A percentile compares a stretch with the other conserved stretches of the same genome.
Evolutionary conservation across 371 early-diverging fungal species (phyloP).

Genomic region (Coemansia sp.): DNA sequence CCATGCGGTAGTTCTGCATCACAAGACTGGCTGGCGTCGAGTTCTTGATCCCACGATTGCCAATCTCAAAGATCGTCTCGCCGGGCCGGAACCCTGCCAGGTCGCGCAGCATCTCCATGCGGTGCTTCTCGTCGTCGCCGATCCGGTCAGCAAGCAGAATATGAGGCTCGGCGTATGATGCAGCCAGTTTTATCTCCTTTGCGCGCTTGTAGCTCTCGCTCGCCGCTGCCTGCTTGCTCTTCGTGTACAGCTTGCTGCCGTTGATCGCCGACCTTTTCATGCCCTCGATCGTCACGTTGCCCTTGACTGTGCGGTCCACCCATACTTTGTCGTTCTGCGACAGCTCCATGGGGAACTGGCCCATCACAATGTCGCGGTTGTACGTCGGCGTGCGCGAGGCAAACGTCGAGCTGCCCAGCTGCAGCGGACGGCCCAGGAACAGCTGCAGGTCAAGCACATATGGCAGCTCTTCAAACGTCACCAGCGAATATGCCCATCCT

Average conservation of each 20-base stretch:
- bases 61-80: slow-evolving; percentile 94
- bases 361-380: slow-evolving; percentile 80
- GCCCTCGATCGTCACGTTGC: slow-evolving; percentile 65
- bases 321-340: slow-evolving; percentile 74
- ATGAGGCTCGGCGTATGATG: slow-evolving; percentile 68
- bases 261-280: slow-evolving; percentile 71
- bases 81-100: slow-evolving; percentile 80
- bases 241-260: slow-evolving; percentile 82
- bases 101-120: slow-evolving; percentile 66
- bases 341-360: slow-evolving; percentile 69
- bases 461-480: slow-evolving; percentile 88
- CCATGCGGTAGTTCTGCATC: slow-evolving; percentile 77
- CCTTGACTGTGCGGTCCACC: slow-evolving; percentile 61
- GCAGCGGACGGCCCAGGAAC: slow-evolving; percentile 66
- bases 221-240: slow-evolving; percentile 75
- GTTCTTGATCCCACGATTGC: slow-evolving; percentile 75
- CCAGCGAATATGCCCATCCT: slow-evolving; percentile 91
- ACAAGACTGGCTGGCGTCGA: slow-evolving; percentile 67
- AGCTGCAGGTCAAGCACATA: slow-evolving; percentile 90
- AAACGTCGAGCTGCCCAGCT: slow-evolving; percentile 37
- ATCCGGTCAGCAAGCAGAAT: slow-evolving; percentile 63
- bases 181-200: slow-evolving; percentile 71
- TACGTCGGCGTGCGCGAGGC: slow-evolving; percentile 62
- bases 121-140: slow-evolving; percentile 58
- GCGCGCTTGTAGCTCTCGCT: slow-evolving; percentile 81